Evolutionary conservation across 2,329 filamentous ascomycete species (phyloP), one percentile per base, ranked within the genome.

Genomic region (Aspergillus fischeri): DNA sequence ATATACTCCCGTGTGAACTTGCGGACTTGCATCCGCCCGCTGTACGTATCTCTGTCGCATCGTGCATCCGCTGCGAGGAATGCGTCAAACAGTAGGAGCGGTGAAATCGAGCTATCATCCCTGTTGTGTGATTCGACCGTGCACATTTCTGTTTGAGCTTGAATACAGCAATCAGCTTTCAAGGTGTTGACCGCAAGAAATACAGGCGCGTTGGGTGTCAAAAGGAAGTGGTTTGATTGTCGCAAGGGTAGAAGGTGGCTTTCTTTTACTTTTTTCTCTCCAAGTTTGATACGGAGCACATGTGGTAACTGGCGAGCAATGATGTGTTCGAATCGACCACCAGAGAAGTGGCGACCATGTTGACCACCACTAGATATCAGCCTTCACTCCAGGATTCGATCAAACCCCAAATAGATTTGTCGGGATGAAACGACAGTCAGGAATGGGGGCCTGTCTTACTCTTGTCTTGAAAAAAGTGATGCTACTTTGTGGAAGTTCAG

Each of bases 41-140:
- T 45, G 55, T 57, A 51, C 35, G 51, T 47, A 57, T n/a, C 41
- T 44, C 41, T 44, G n/a, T 44, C 1, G 20, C 41, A 44, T 44
- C 41, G 41, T 44, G 41, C 41, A 44, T 44, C 41, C 41, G n/a
- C 41, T 60, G 58, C 48, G 51, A 53, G 50, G 58, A 58, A 55
- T 44, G 21, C 8, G 47, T 54, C 58, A 60, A 56, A 60, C 58
- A 54, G 24, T 20, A 32, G 51, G 51, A 58, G 58, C 56, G 56
- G 53, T 60, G 50, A 55, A 38, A 49, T 41, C n/a, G 24, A 24
- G 49, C 28, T 21, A 44, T 44, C 41, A 20, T 21, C 21, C 21
- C 20, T 20, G 10, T 4, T 44, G n/a, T 44, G n/a, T 44, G 41
- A 44, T 44, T 44, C 41, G 41, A 44, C 21, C 3, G 41, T 3